Conservation (phyloP, 768 basidiomycete species). For the Favolaschia claudopus region DNA sequence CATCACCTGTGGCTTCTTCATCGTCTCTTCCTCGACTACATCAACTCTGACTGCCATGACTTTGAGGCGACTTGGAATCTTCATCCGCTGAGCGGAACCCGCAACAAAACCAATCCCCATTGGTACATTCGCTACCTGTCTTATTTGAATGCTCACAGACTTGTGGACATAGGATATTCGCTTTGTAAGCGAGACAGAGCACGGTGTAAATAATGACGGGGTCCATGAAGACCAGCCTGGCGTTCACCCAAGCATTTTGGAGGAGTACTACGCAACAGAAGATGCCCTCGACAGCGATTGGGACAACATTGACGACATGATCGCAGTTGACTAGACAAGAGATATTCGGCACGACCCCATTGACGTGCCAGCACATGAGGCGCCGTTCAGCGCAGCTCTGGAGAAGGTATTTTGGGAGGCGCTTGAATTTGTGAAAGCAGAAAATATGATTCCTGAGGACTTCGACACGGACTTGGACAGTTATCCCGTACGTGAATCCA, state of each 20-base stretch:
- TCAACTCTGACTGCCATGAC: slow-evolving; percentile 36
- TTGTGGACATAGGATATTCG: slow-evolving; percentile 10
- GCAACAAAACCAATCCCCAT: slow-evolving; percentile 21
- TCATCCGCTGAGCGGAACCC: slow-evolving; percentile 35
- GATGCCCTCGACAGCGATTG: too few species aligned
- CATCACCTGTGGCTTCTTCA: slow-evolving; percentile 12
- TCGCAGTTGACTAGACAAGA: neutral
- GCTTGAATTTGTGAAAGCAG: neutral
- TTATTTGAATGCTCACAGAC: neutral
- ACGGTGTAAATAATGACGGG: slow-evolving; percentile 12
- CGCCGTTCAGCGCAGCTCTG: neutral
- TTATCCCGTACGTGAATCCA: neutral
- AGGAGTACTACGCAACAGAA: slow-evolving; percentile 4
- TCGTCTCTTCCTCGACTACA: slow-evolving; percentile 31
- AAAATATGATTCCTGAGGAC: neutral
- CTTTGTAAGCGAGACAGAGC: slow-evolving; percentile 8
- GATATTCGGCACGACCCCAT: slow-evolving; percentile 7
- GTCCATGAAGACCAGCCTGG: slow-evolving; percentile 8
- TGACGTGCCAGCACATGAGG: neutral
- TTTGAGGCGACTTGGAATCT: slow-evolving; percentile 41
- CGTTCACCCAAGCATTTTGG: too few species aligned
- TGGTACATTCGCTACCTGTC: neutral
- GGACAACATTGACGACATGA: neutral
- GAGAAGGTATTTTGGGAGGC: neutral
- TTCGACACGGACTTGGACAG: slow-evolving; percentile 1